Evolutionary conservation across 1,284 basidiomycete genomes (phyloP).

Genomic region (Ceratobasidium sp.): DNA sequence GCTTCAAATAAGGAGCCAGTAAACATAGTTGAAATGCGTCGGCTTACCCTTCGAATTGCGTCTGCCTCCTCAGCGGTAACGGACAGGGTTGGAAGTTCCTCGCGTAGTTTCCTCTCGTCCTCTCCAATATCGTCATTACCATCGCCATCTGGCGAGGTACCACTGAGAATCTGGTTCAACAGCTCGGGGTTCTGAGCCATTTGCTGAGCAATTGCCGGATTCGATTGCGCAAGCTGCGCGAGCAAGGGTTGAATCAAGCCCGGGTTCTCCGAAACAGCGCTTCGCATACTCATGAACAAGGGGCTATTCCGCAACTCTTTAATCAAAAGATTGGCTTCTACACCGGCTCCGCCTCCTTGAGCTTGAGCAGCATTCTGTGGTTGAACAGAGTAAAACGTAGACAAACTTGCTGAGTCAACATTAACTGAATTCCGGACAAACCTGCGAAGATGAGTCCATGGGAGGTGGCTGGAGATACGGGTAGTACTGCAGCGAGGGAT

Average conservation of each 20-base stretch:
- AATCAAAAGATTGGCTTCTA: slow-evolving; percentile 56
- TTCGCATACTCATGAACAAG: slow-evolving; percentile 76
- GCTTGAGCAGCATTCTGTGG: slow-evolving; percentile 49
- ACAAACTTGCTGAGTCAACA: not conserved
- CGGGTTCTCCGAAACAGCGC: slow-evolving; percentile 83
- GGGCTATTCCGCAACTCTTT: slow-evolving; percentile 71
- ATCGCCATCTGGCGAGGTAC: slow-evolving; percentile 57
- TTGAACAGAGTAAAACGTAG: slow-evolving; percentile 13
- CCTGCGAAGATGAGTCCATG: slow-evolving; percentile 35
- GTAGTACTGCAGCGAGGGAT: slow-evolving; percentile 58
- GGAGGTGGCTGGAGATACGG: slow-evolving; percentile 55
- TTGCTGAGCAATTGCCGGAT: slow-evolving; percentile 80
- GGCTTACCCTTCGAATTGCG: slow-evolving; percentile 86
- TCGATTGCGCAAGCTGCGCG: slow-evolving; percentile 81
- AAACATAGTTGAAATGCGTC: not conserved
- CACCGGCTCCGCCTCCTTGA: slow-evolving; percentile 57
- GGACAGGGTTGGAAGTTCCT: slow-evolving; percentile 66
- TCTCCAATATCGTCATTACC: slow-evolving; percentile 57
- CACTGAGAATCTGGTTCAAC: slow-evolving; percentile 75
- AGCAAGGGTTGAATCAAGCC: slow-evolving; percentile 81
- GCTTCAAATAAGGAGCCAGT: too few species aligned
- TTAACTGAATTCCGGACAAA: slow-evolving; percentile 2
- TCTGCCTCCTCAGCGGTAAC: slow-evolving; percentile 88
- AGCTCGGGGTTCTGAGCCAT: slow-evolving; percentile 79
- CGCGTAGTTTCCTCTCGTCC: slow-evolving; percentile 64